Conservation (phyloP, 2,329 filamentous ascomycete genomes). For the Paracorniculantispora psalliotae region DNA sequence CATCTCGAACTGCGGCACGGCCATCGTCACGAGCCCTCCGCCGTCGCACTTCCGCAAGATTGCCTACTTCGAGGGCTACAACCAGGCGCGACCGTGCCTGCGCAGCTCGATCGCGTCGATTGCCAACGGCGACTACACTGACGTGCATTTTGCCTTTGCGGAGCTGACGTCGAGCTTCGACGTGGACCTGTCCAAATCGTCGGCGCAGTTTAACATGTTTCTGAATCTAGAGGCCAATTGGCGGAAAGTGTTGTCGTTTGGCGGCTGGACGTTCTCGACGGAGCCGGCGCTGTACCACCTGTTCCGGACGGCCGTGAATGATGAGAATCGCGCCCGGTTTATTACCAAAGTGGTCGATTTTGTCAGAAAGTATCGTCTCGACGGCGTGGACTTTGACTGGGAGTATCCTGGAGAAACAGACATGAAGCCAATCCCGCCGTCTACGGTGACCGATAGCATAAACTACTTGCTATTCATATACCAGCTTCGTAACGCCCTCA, state of each 20-base stretch:
- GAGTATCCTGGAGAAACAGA: no score
- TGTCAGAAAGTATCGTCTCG: conserved; percentile 21
- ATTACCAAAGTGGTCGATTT: conserved; percentile 28
- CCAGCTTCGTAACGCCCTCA: no score
- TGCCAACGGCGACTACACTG: not conserved
- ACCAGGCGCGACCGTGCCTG: not conserved
- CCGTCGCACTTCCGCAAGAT: not conserved
- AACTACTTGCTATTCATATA: conserved; percentile 10
- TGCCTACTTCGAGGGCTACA: not conserved
- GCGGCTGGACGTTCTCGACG: conserved; percentile 40
- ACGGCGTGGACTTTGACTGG: no score
- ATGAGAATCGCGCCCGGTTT: conserved; percentile 27
- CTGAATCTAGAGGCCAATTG: conserved; percentile 4
- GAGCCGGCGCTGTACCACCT: conserved; percentile 29
- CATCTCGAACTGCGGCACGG: conserved; percentile 36
- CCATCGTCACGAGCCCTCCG: conserved; percentile 5
- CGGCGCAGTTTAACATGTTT: not conserved
- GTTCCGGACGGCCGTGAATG: conserved; percentile 27
- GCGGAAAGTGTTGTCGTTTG: conserved; percentile 36
- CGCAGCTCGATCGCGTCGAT: not conserved
- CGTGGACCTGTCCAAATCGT: not conserved
- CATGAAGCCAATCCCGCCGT: no score
- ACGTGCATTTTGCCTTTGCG: not conserved
- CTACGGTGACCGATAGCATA: no score
- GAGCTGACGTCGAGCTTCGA: not conserved